These are phyloP conservation scores for Sarcomyxa edulis DNA, from an alignment of 768 basidiomycete species.

Conservation along the genomic window DNA sequence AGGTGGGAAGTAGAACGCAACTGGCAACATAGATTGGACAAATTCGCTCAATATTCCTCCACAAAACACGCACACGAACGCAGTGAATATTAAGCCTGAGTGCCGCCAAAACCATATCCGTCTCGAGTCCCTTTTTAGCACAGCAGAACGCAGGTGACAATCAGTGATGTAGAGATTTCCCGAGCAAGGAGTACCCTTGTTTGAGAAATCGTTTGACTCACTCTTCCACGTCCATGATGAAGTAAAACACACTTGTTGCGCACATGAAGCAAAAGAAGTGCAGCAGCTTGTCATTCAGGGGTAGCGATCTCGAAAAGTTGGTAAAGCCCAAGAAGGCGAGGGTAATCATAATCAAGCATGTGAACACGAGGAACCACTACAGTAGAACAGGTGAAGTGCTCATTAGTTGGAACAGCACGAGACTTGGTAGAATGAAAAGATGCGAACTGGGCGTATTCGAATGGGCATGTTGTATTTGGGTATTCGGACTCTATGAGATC, in stretches of 20 bases:
- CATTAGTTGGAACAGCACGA: not conserved
- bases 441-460: constrained; percentile 60
- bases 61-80: constrained; percentile 67
- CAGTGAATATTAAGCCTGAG: constrained; percentile 62
- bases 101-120: constrained; percentile 88
- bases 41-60: constrained; percentile 81
- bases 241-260: constrained; percentile 80
- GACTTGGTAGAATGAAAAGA: constrained; percentile 1
- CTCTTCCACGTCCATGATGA: constrained; percentile 87
- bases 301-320: constrained; percentile 56
- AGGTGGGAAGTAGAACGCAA: constrained; percentile 25
- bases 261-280: constrained; percentile 74
- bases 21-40: constrained; percentile 75
- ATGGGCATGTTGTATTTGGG: constrained; percentile 68
- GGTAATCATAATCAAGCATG: constrained; percentile 58
- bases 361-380: constrained; percentile 81
- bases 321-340: constrained; percentile 79
- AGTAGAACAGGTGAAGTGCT: constrained; percentile 4
- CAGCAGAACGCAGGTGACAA: not conserved
- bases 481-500: constrained; percentile 56
- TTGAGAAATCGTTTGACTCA: constrained; percentile 44
- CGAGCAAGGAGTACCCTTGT: not conserved
- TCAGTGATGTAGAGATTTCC: not conserved
- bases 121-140: constrained; percentile 54
- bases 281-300: constrained; percentile 74